Base-by-base conservation (phyloP, 1,284 basidiomycete genomes). In the Cryptococcus neoformans region DNA sequence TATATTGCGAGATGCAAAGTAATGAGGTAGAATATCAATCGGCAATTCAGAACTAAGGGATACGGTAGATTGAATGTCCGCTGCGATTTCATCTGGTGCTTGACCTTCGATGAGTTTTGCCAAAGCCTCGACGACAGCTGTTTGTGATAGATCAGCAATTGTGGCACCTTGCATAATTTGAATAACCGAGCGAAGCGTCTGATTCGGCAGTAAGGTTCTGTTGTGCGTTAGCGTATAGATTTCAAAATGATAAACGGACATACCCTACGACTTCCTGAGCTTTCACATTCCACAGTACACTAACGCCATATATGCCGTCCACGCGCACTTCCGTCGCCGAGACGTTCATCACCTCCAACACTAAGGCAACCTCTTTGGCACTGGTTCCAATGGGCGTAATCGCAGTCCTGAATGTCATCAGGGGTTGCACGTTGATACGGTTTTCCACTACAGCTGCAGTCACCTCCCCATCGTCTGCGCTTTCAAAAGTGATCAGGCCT, bases 61-160 rank as follows among this genome's bases (percentile, higher is more conserved):
- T 3, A 41, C 49, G 4, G 52, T 47, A 9, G 40, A 11, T 11
- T 35, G 5, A 6, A 61, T 16, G 6, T 55, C 47, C 21, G 58
- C 50, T 3, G 63, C 50, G 14, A 54, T 51, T 21, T 57, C 56
- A 14, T 59, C 57, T 7, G 56, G 53, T 0, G 64, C 53, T 35
- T 62, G 56, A 28, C 66, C 65, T 37, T 62, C 62, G 0, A 74
- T 53, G 1, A 74, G 46, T n/a, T 58, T 60, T 9, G 63, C 62
- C 1, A 74, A 59, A 51, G 64, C 65, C 10, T 58, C 45, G 1
- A 73, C 63, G 0, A 70, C 53, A 0, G 46, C 54, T 0, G 49
- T 6, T 53, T 74, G 72, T 4, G 38, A 6, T 9, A 72, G 49
- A 44, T 69, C 67, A 14, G 58, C 16, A 9, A 34, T 39, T 3